Evolutionary conservation across 2,329 filamentous ascomycete genomes (phyloP), one percentile per base, ranked within the genome.

Genomic region (Fusarium sp.): DNA sequence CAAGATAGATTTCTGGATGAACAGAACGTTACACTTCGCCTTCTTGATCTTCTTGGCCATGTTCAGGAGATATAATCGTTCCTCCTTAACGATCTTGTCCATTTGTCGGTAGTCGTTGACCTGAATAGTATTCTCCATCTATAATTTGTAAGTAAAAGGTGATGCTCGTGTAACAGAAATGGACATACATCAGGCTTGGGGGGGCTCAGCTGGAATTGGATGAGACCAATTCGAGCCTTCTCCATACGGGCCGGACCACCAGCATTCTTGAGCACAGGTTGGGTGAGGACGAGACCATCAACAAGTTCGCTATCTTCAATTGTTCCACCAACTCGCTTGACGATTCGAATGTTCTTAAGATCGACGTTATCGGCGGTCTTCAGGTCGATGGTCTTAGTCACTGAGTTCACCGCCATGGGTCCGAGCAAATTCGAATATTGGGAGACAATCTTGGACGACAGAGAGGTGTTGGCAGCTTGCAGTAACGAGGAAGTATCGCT

Each of bases 11-110:
- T 99, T 99, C 82, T 99, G 96, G 78, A 99, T 98, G 77, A 99
- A 88, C 49, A 98, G 91, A 48, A 99, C 96, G 80, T 99, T 99
- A 87, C 96, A 99, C 88, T 98, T 99, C 77, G 96, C 95, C 89
- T 98, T 99, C 87, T 98, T 98, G 85, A 99, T 99, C 90, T 98
- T 99, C 90, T 99, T 98, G 82, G 97, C 95, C 91, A 99, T 94
- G 88, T 98, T 98, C 67, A 99, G 90, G 74, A 99, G 90, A 85
- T 99, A 99, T 78, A 96, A 94, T 77, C 96, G 94, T 87, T 99
- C 96, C 86, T 99, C 96, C 87, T 99, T 99, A 78, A 99, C 90
- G 76, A 99, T 99, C 90, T 98, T 99, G 88, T 99, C 96, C 96
- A 99, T 99, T 84, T 99, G 96, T 81, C 96, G 91, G 89, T 99